Percentiles rank a stretch among this genome's conserved stretches.
These are phyloP conservation scores for Dissoconium aciculare DNA, from an alignment of 2,329 filamentous ascomycete genomes.

Conservation along the genomic window DNA sequence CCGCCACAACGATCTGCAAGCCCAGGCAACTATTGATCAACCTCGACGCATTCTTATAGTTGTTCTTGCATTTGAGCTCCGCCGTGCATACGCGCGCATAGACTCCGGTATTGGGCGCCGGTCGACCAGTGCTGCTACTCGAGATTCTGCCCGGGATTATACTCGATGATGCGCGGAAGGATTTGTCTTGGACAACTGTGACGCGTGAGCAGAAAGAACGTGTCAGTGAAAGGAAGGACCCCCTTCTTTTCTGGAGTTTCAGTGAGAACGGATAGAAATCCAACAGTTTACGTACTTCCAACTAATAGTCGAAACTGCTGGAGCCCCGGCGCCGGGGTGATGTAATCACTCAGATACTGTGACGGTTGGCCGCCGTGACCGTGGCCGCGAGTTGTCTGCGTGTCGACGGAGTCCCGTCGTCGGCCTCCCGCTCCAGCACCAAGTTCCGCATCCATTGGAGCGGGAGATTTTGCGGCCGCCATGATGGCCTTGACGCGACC, in stretches of 20 bases:
- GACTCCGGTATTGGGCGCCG: conserved; percentile 11
- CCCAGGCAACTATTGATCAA: conserved; percentile 11
- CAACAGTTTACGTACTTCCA: conserved; percentile 12
- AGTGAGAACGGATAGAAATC: too few species aligned
- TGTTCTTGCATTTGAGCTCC: conserved; percentile 11
- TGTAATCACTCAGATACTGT: conserved; percentile 3
- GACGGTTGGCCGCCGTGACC: too few species aligned
- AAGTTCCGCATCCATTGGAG: too few species aligned
- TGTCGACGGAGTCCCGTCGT: too few species aligned
- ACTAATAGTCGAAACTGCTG: conserved; percentile 10
- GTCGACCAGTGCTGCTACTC: conserved; percentile 4
- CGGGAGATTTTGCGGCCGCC: too few species aligned
- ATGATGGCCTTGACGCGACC: too few species aligned
- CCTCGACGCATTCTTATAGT: conserved; percentile 9
- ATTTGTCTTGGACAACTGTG: conserved; percentile 10
- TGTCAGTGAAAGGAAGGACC: neutral
- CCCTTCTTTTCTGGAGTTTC: too few species aligned
- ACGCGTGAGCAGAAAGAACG: conserved; percentile 1
- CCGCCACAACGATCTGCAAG: conserved; percentile 12
- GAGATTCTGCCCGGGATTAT: conserved; percentile 9
- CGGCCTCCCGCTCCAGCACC: too few species aligned
- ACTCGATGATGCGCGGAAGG: conserved; percentile 8
- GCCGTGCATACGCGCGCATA: conserved; percentile 11
- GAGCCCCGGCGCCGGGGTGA: conserved; percentile 3
- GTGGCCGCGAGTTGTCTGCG: too few species aligned